These are phyloP conservation scores for Clarireedia homoeocarpa DNA, from an alignment of 2,329 filamentous ascomycete species.

Conservation along the genomic window DNA sequence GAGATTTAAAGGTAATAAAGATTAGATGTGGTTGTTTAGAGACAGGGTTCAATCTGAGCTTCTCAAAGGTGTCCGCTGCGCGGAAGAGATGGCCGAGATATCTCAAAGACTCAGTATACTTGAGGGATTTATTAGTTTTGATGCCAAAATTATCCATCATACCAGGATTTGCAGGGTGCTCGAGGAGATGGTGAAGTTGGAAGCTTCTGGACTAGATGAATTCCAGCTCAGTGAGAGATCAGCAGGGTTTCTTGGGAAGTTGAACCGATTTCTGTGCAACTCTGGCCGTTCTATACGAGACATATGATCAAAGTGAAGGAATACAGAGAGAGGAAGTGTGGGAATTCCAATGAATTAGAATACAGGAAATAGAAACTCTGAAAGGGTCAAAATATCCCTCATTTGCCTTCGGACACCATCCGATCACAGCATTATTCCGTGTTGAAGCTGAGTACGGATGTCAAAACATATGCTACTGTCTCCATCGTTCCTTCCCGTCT, in stretches of 20 bases:
- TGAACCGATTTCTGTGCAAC: neutral
- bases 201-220: neutral
- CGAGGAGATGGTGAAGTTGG: neutral
- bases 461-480: too few species aligned
- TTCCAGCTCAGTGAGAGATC: neutral
- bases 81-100: too few species aligned
- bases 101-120: too few species aligned
- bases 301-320: neutral
- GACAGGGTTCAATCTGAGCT: too few species aligned
- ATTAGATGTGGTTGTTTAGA: too few species aligned
- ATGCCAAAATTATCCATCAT: neutral
- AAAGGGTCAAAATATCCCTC: neutral
- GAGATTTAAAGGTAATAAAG: too few species aligned
- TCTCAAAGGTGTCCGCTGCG: too few species aligned
- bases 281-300: neutral
- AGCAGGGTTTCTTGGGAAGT: neutral
- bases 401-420: too few species aligned
- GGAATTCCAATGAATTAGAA: neutral
- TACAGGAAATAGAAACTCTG: neutral
- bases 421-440: too few species aligned
- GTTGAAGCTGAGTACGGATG: too few species aligned
- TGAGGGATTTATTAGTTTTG: neutral
- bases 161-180: neutral
- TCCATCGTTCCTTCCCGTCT: too few species aligned
- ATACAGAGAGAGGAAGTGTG: neutral